Evolutionary conservation across 768 basidiomycete genomes (phyloP).

Genomic region (Cystobasidium tubakii): DNA sequence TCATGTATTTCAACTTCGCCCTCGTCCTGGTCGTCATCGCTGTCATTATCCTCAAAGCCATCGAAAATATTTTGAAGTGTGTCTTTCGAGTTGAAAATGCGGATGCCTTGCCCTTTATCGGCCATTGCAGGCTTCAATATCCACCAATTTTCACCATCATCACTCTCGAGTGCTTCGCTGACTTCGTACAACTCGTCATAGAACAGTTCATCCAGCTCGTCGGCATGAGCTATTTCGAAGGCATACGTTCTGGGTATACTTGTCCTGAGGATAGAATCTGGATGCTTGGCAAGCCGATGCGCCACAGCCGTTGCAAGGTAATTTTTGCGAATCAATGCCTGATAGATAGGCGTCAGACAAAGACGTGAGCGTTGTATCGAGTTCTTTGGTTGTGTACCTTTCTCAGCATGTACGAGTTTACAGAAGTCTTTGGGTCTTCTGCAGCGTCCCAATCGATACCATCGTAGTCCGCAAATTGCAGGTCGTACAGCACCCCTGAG

Average conservation of each 20-base stretch:
- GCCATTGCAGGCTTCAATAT: slow-evolving; percentile 97
- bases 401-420: slow-evolving; percentile 38
- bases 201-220: slow-evolving; percentile 92
- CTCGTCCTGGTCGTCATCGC: slow-evolving; percentile 42
- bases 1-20: slow-evolving; percentile 21
- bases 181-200: slow-evolving; percentile 89
- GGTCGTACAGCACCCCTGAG: neutral
- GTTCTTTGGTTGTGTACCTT: slow-evolving; percentile 20
- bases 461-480: slow-evolving; percentile 40
- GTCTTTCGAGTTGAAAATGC: slow-evolving; percentile 74
- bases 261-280: slow-evolving; percentile 56
- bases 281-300: slow-evolving; percentile 67
- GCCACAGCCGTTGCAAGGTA: slow-evolving; percentile 71
- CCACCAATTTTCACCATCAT: slow-evolving; percentile 61
- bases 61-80: slow-evolving; percentile 68
- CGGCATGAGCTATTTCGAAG: slow-evolving; percentile 77
- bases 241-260: slow-evolving; percentile 72
- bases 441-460: slow-evolving; percentile 28
- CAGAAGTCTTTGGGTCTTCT: neutral
- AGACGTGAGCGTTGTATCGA: neutral
- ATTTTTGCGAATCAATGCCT: slow-evolving; percentile 90
- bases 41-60: slow-evolving; percentile 59
- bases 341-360: neutral
- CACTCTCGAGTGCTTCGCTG: slow-evolving; percentile 56
- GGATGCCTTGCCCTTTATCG: slow-evolving; percentile 88